phyloP scores from a whole-genome alignment of 139 green algal species.

The Haematococcus sp. region DNA sequence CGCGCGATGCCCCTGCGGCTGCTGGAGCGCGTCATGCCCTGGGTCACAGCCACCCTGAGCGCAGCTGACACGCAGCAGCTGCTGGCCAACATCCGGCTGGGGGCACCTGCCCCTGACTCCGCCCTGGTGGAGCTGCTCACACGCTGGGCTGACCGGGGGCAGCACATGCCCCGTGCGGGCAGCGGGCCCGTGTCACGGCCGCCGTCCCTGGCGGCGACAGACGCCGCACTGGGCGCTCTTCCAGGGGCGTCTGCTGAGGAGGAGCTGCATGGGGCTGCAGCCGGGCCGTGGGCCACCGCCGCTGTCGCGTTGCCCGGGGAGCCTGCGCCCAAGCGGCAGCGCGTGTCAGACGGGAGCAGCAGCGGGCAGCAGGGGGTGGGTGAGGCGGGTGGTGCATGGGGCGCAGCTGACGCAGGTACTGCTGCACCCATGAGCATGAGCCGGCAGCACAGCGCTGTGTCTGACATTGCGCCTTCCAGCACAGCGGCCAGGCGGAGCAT shows the following conservation, averaged over 20 bases:
- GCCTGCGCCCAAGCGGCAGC: neutral
- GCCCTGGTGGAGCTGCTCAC: constrained; percentile 82
- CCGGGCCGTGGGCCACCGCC: neutral
- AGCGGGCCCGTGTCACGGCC: neutral
- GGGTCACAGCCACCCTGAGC: constrained; percentile 66
- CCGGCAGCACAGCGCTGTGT: no score
- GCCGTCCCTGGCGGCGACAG: neutral
- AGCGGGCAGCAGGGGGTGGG: neutral
- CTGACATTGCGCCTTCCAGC: no score
- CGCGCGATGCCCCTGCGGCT: constrained; percentile 91
- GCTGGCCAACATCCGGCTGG: constrained; percentile 73
- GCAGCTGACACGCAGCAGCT: constrained; percentile 63
- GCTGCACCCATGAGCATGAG: no score
- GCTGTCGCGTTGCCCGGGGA: neutral
- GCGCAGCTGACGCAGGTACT: neutral
- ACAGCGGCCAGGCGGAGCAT: no score
- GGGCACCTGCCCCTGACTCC: constrained; percentile 49
- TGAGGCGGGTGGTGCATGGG: neutral
- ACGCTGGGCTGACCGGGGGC: constrained; percentile 71
- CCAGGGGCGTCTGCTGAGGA: no score
- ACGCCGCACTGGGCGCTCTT: no score
- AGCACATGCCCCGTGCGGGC: neutral
- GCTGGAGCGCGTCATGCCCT: constrained; percentile 91
- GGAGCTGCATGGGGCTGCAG: constrained; percentile 8
- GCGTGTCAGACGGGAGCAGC: constrained; percentile 1